Conservation (phyloP, 2,329 filamentous ascomycete genomes). For the Trichoderma simmonsii region DNA sequence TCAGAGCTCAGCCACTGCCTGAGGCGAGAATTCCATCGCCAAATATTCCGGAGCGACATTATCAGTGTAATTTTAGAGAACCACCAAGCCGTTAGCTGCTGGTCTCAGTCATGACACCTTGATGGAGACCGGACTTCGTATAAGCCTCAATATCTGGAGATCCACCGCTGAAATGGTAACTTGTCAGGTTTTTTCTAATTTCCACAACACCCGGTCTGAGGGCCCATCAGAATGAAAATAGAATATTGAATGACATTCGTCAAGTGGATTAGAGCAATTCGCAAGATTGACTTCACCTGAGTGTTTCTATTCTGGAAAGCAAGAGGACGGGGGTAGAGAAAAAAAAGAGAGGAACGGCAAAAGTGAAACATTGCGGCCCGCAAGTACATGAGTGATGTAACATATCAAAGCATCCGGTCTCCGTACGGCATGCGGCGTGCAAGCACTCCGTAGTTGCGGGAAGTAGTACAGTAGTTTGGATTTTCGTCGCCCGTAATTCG, state of each 20-base stretch:
- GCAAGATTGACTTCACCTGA: not conserved
- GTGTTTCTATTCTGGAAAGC: not conserved
- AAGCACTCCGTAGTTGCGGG: not conserved
- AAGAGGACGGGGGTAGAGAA: not conserved
- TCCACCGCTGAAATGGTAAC: conserved; percentile 2
- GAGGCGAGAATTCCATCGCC: not conserved
- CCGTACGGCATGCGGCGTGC: not conserved
- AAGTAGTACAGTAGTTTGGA: not conserved
- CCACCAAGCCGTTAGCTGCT: not conserved
- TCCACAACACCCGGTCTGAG: conserved; percentile 1
- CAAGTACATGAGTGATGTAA: conserved; percentile 1
- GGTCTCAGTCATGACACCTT: not conserved
- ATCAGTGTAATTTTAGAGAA: conserved; percentile 1
- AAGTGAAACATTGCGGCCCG: not conserved
- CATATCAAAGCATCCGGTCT: not conserved
- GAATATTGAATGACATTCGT: not conserved
- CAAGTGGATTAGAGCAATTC: not conserved
- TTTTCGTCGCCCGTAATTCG: not conserved
- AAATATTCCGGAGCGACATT: conserved; percentile 9
- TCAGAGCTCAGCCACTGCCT: not conserved
- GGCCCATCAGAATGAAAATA: not conserved
- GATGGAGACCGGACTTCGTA: not conserved
- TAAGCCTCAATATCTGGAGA: conserved; percentile 9
- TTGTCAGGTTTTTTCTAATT: not conserved
- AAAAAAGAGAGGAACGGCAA: not conserved